Percentiles rank a stretch among this genome's conserved stretches.
phyloP scores from a whole-genome alignment of 139 green algal species.

The Chlorella sp. region DNA sequence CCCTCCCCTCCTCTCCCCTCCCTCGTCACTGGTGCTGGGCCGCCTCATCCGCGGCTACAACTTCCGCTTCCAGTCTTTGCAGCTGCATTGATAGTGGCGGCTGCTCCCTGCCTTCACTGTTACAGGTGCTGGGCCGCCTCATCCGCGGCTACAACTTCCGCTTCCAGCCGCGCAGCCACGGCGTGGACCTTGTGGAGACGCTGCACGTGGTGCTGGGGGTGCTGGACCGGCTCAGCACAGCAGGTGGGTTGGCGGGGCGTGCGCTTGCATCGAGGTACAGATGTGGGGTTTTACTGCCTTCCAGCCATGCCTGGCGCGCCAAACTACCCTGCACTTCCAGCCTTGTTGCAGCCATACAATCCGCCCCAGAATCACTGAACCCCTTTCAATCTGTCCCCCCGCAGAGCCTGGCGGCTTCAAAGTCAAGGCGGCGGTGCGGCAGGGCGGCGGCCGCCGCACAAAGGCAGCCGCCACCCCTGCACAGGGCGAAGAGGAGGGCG shows the following conservation, averaged over 20 bases:
- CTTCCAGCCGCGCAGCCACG: conserved; percentile 64
- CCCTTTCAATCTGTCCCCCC: not conserved
- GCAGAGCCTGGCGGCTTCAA: conserved; percentile 51
- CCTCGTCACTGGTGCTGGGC: conserved; percentile 45
- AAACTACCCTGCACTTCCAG: too few species aligned
- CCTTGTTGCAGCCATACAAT: too few species aligned
- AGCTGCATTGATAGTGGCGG: too few species aligned
- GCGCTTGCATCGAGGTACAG: too few species aligned
- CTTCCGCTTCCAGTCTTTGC: not conserved
- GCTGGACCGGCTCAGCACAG: conserved; percentile 63
- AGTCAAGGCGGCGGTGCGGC: conserved; percentile 25
- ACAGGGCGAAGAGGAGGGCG: not conserved
- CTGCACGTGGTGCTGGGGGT: conserved; percentile 74
- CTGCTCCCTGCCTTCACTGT: not conserved
- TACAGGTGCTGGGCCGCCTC: conserved; percentile 55
- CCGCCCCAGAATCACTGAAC: too few species aligned
- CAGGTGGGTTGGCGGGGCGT: conserved; percentile 7
- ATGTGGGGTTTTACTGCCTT: too few species aligned
- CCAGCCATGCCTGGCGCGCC: too few species aligned
- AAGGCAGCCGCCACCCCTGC: not conserved
- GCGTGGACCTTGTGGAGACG: conserved; percentile 67
- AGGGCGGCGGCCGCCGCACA: conserved; percentile 17
- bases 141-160: conserved; percentile 70
- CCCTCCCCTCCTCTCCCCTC: too few species aligned
- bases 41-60: conserved; percentile 53